Conservation (phyloP, 2,329 filamentous ascomycete genomes). For the Fusarium coicis region DNA sequence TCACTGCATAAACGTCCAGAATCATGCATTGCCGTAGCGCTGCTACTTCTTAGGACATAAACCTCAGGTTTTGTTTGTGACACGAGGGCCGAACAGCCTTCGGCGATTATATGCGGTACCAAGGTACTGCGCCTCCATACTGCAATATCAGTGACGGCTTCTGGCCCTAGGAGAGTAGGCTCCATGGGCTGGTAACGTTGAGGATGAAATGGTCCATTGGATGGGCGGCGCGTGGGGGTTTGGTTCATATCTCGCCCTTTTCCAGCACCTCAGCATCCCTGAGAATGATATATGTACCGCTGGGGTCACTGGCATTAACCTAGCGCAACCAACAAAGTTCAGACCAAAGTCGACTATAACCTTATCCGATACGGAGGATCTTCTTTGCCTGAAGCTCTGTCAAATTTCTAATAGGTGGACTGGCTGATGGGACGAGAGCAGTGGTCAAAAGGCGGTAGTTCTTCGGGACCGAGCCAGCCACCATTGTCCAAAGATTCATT, state of each 20-base stretch:
- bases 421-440: background rate
- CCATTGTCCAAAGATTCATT: background rate
- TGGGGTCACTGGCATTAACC: background rate
- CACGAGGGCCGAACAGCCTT: background rate
- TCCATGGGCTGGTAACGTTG: background rate
- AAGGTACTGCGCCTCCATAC: background rate
- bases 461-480: background rate
- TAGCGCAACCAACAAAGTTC: background rate
- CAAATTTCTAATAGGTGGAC: background rate
- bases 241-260: background rate
- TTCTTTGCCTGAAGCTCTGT: background rate
- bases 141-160: background rate
- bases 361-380: rapidly evolving
- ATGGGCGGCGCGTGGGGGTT: rapidly evolving
- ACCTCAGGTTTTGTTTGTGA: too few relatives aligned
- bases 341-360: background rate
- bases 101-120: background rate
- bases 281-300: background rate
- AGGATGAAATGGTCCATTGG: background rate
- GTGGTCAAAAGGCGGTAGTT: background rate
- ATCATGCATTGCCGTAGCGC: too few relatives aligned
- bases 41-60: too few relatives aligned
- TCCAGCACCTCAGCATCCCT: background rate
- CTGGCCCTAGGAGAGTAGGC: too few relatives aligned
- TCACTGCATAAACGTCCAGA: background rate